Evolutionary conservation across 2,329 filamentous ascomycete species (phyloP).

Genomic region (Cylindrodendrum hubeiense): DNA sequence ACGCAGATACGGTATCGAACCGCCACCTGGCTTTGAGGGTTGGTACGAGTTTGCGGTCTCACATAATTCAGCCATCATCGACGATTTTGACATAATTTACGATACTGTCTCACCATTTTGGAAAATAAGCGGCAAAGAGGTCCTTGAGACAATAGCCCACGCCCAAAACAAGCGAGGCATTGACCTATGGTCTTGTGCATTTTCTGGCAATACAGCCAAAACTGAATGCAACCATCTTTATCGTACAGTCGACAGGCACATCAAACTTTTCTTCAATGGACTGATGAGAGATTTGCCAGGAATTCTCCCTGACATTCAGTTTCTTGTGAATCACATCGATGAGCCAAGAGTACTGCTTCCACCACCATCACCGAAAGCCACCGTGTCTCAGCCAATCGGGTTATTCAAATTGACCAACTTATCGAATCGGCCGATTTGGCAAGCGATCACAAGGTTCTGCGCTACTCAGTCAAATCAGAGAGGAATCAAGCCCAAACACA

Average conservation of each 20-base stretch:
- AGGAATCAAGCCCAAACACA: neutral
- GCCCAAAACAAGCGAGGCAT: slow-evolving; percentile 35
- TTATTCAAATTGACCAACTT: slow-evolving; percentile 43
- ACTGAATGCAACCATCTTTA: slow-evolving; percentile 50
- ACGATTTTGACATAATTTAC: slow-evolving; percentile 61
- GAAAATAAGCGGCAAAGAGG: slow-evolving; percentile 50
- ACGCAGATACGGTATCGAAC: slow-evolving; percentile 56
- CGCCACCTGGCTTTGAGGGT: slow-evolving; percentile 59
- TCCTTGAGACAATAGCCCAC: slow-evolving; percentile 44
- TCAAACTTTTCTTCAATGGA: slow-evolving; percentile 48
- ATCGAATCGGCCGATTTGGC: slow-evolving; percentile 46
- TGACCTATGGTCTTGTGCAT: slow-evolving; percentile 55
- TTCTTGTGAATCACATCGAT: slow-evolving; percentile 62
- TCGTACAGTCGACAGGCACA: slow-evolving; percentile 51
- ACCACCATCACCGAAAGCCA: neutral
- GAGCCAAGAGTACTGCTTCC: slow-evolving; percentile 58
- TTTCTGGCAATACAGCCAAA: slow-evolving; percentile 37
- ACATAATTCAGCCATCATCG: slow-evolving; percentile 58
- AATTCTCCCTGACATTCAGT: slow-evolving; percentile 52
- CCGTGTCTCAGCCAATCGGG: neutral
- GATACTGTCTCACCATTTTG: slow-evolving; percentile 56
- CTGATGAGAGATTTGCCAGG: slow-evolving; percentile 42
- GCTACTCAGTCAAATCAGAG: neutral
- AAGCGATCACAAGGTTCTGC: slow-evolving; percentile 49
- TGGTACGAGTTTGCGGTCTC: slow-evolving; percentile 59